Base-by-base conservation (phyloP, 495 filamentous ascomycete species). In the Neurospora discreta region DNA sequence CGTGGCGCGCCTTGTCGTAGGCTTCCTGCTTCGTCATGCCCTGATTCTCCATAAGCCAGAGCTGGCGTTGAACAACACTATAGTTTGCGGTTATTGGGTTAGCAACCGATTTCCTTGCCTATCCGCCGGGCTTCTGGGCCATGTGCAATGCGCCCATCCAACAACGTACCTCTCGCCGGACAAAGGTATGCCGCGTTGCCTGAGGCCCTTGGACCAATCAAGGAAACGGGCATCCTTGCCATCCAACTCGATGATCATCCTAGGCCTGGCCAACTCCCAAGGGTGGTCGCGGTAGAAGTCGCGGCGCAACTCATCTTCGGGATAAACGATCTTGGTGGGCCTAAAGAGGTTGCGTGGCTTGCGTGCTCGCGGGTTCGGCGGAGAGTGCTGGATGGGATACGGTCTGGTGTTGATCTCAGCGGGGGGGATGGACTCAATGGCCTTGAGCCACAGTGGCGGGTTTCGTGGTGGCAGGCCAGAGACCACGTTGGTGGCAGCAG, bases 241-340 rank as follows among this genome's bases (percentile, higher is more conserved):
- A 77, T 94, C 90, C 76, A 89, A 86, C 82, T 99, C 95, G 15
- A 97, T 82, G 36, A 99, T 80, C 73, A 97, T 85, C 74, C 90
- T 86, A 69, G 95, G 95, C 74, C 95, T 87, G 39, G 96, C 95
- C 77, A 99, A 84, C 80, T 99, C 95, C 95, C 95, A 99, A 5
- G 95, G 95, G 81, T 99, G 95, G 80, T 99, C 94, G 73, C 85
- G 85, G 83, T 91, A 98, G 84, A 98, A 99, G 38, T 90, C 83
- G 71, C 77, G 83, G 68, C 95, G 90, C 75, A 98, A 83, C 73
- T 84, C 81, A 80, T 99, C 96, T 80, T 99, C 95, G 67, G 93
- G 92, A 80, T 94, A 96, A 70, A 84, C 84, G 69, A 99, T 89
- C 71, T 84, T 78, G 69, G 93, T 87, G 6, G 95, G 95, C 76